Evolutionary conservation across 352 stramenopile genomes (phyloP).

Genomic region (Pythium volutum): DNA sequence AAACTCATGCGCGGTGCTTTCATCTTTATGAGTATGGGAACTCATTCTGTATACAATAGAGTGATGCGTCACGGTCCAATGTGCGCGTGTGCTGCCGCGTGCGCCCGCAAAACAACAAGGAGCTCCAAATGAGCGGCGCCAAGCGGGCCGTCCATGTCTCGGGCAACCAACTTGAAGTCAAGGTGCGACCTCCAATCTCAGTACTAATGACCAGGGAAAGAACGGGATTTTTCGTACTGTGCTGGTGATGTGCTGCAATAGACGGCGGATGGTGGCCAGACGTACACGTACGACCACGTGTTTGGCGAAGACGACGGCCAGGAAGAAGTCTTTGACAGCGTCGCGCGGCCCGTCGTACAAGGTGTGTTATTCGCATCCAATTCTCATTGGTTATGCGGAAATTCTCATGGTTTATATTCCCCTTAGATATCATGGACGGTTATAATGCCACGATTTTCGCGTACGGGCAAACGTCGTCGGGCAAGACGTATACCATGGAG

Average conservation of each 20-base stretch:
- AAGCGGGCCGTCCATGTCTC: slow-evolving; percentile 54
- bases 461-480: slow-evolving; percentile 90
- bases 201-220: not conserved
- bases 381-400: slow-evolving; percentile 2
- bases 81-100: slow-evolving; percentile 84
- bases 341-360: slow-evolving; percentile 85
- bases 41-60: slow-evolving; percentile 5
- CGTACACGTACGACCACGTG: slow-evolving; percentile 89
- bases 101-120: slow-evolving; percentile 76
- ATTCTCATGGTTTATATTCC: slow-evolving; percentile 15
- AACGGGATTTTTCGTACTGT: not conserved
- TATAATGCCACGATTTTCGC: slow-evolving; percentile 95
- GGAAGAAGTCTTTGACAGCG: slow-evolving; percentile 86
- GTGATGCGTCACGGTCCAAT: slow-evolving; percentile 37
- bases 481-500: slow-evolving; percentile 91
- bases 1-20: too few species aligned
- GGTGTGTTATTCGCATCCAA: slow-evolving; percentile 33
- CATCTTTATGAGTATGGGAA: too few species aligned
- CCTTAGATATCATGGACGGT: slow-evolving; percentile 84
- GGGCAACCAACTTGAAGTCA: slow-evolving; percentile 61
- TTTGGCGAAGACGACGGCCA: slow-evolving; percentile 84
- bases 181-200: slow-evolving; percentile 33
- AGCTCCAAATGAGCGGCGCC: slow-evolving; percentile 58
- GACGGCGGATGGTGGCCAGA: slow-evolving; percentile 56
- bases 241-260: slow-evolving; percentile 8